These are phyloP conservation scores for Sugiyamaella xylanicola DNA, from an alignment of 1,139 yeast genomes.

Conservation along the genomic window DNA sequence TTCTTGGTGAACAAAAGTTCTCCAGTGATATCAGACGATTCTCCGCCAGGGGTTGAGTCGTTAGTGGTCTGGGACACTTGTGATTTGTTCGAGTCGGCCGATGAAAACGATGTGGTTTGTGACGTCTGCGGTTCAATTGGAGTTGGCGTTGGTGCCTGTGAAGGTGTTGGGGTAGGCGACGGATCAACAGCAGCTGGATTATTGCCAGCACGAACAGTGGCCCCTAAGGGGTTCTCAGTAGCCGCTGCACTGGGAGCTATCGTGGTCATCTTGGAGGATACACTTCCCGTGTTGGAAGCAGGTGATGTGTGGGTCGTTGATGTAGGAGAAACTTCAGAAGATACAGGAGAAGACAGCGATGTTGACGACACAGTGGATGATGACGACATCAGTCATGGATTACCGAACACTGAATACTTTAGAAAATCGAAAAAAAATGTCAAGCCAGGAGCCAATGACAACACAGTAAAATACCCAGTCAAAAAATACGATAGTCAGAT, in stretches of 20 bases:
- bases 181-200: neutral
- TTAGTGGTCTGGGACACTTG: constrained; percentile 5
- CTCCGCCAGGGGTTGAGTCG: constrained; percentile 5
- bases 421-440: neutral
- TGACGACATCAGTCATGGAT: constrained; percentile 12
- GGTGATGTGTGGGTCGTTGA: constrained; percentile 26
- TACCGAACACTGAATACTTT: neutral
- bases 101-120: constrained; percentile 13
- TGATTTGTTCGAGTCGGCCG: constrained; percentile 15
- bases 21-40: constrained; percentile 8
- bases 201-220: neutral
- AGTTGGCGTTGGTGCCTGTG: constrained; percentile 12
- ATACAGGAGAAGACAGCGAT: constrained; percentile 5
- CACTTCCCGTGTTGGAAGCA: constrained; percentile 9
- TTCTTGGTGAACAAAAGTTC: constrained; percentile 28
- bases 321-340: constrained; percentile 17
- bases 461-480: too few species aligned
- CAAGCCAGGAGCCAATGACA: neutral
- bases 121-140: neutral
- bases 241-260: neutral
- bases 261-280: constrained; percentile 6
- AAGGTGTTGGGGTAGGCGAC: constrained; percentile 3
- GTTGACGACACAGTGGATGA: constrained; percentile 3
- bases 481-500: too few species aligned
- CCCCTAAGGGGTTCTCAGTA: neutral